These are phyloP conservation scores for Karstenula rhodostoma DNA, from an alignment of 2,329 filamentous ascomycete species.

Conservation along the genomic window DNA sequence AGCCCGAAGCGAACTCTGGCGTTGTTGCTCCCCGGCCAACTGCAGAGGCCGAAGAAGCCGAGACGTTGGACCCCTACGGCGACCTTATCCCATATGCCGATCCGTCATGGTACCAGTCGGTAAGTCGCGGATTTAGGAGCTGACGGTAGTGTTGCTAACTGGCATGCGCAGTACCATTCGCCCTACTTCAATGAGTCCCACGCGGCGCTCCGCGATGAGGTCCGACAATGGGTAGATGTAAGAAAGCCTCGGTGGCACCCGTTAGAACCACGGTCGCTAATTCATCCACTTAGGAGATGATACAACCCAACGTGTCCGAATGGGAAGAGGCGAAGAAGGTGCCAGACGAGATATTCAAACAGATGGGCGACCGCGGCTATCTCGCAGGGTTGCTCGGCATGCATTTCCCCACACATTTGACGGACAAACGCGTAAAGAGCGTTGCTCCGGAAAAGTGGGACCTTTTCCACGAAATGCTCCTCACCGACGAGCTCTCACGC, in stretches of 20 bases:
- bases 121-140: constrained; percentile 59
- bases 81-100: constrained; percentile 90
- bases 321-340: constrained; percentile 97
- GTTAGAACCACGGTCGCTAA: too few species aligned
- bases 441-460: constrained; percentile 93
- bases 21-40: constrained; percentile 52
- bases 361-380: constrained; percentile 93
- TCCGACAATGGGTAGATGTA: constrained; percentile 93
- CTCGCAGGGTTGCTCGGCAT: constrained; percentile 89
- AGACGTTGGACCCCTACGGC: constrained; percentile 84
- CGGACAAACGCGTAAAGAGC: constrained; percentile 73
- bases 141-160: neutral
- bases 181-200: constrained; percentile 97
- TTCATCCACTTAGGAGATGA: constrained; percentile 60
- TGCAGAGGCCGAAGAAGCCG: constrained; percentile 63
- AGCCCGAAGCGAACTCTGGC: constrained; percentile 68
- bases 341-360: constrained; percentile 88
- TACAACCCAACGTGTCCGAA: constrained; percentile 91
- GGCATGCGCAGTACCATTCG: constrained; percentile 77
- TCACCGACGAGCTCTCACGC: constrained; percentile 94
- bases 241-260: too few species aligned
- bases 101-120: constrained; percentile 92
- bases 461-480: constrained; percentile 94
- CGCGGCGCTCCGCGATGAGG: constrained; percentile 86
- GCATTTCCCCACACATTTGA: constrained; percentile 80